Evolutionary conservation across 352 stramenopile genomes (phyloP).

Genomic region (Phytophthora megakarya): DNA sequence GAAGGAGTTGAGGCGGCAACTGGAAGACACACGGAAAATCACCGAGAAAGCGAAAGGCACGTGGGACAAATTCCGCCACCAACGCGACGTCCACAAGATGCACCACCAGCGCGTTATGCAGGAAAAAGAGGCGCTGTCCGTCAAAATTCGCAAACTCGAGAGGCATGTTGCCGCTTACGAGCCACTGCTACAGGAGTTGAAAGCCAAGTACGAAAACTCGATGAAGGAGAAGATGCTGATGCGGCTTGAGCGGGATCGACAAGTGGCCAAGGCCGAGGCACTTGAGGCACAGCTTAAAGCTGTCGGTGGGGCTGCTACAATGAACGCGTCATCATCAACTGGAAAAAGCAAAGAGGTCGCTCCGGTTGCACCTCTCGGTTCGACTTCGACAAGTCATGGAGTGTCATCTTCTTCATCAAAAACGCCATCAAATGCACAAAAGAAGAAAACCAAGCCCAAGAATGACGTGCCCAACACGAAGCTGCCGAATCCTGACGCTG

Average conservation of each 20-base stretch:
- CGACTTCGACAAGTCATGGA: slow-evolving; percentile 12
- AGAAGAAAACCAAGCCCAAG: slow-evolving; percentile 54
- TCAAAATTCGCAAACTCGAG: slow-evolving; percentile 92
- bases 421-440: slow-evolving; percentile 21
- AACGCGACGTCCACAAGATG: slow-evolving; percentile 96
- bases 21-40: slow-evolving; percentile 90
- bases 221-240: slow-evolving; percentile 99
- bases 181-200: slow-evolving; percentile 92
- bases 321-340: slow-evolving; percentile 7
- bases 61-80: slow-evolving; percentile 96
- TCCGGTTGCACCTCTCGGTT: slow-evolving; percentile 31
- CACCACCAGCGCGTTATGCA: slow-evolving; percentile 95
- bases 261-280: slow-evolving; percentile 88
- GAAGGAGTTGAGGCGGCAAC: slow-evolving; percentile 77
- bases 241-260: slow-evolving; percentile 92
- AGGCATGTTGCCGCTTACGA: slow-evolving; percentile 93
- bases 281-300: slow-evolving; percentile 87
- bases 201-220: slow-evolving; percentile 93
- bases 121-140: slow-evolving; percentile 93
- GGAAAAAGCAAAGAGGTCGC: slow-evolving; percentile 36
- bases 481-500: slow-evolving; percentile 59
- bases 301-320: slow-evolving; percentile 21
- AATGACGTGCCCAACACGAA: slow-evolving; percentile 53
- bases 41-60: slow-evolving; percentile 91
- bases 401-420: slow-evolving; percentile 21